Evolutionary conservation across 331 rosid species (phyloP).

Genomic region (Acacia pycnantha): DNA sequence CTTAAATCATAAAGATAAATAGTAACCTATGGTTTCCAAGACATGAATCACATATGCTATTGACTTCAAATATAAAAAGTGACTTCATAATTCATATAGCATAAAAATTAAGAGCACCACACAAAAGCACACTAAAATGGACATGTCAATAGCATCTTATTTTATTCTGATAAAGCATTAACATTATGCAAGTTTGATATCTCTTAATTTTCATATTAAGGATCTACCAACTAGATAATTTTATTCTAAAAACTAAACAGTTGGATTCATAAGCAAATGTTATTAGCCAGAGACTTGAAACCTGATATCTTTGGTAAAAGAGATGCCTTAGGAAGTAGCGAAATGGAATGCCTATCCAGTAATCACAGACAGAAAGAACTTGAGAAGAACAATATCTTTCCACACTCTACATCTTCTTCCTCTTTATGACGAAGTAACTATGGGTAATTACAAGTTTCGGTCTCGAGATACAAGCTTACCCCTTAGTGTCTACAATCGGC

Average conservation of each 20-base stretch:
- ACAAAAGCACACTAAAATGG: background rate
- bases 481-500: background rate
- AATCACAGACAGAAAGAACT: background rate
- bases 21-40: background rate
- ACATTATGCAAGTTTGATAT: background rate
- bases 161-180: conserved; percentile 1
- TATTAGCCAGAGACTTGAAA: background rate
- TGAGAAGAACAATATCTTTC: background rate
- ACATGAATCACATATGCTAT: conserved; percentile 2
- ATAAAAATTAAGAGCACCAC: conserved; percentile 1
- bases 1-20: background rate
- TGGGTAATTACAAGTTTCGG: conserved; percentile 8
- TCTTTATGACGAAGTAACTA: conserved; percentile 14
- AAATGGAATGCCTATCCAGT: background rate
- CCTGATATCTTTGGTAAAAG: background rate
- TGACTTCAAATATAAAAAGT: background rate
- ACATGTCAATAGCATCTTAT: background rate
- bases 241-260: background rate
- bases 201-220: background rate
- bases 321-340: background rate
- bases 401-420: background rate
- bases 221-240: background rate
- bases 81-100: background rate
- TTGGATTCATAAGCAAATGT: background rate
- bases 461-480: background rate